Conservation (phyloP, 108 stramenopile genomes). For the Stephanodiscus minutulus region DNA sequence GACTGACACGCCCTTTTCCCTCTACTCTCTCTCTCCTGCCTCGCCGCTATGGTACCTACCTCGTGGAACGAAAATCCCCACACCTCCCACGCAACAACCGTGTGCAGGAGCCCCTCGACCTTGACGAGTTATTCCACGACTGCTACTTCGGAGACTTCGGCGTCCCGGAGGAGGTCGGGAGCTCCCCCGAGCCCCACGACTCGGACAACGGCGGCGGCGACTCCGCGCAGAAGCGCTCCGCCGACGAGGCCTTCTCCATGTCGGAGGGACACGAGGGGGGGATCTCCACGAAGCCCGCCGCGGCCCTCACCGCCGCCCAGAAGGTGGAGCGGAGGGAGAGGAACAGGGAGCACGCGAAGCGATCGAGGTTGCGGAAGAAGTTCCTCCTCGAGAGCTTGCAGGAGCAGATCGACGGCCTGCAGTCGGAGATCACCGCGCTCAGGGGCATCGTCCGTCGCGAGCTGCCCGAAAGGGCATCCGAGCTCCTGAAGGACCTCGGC, state of each 20-base stretch:
- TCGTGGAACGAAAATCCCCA: too few species aligned
- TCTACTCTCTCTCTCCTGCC: not conserved
- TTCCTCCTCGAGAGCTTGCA: conserved; percentile 95
- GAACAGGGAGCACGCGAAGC: conserved; percentile 95
- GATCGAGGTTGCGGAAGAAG: conserved; percentile 95
- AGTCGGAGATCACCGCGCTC: conserved; percentile 78
- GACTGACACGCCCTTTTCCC: not conserved
- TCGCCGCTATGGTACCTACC: too few species aligned
- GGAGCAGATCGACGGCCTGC: conserved; percentile 90
- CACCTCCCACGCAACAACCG: not conserved
- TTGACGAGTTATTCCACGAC: conserved; percentile 87
- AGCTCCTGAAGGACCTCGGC: conserved; percentile 53
- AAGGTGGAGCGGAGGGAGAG: conserved; percentile 86
- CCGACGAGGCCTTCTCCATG: conserved; percentile 42
- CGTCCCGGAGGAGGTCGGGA: conserved; percentile 46
- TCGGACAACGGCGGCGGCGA: conserved; percentile 21
- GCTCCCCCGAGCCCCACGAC: conserved; percentile 10
- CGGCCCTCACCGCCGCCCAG: conserved; percentile 77
- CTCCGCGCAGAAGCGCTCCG: conserved; percentile 44
- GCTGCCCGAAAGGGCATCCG: conserved; percentile 61
- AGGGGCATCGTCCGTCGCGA: conserved; percentile 69
- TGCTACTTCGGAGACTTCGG: conserved; percentile 84
- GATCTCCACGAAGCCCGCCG: conserved; percentile 36
- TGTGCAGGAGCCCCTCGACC: conserved; percentile 56
- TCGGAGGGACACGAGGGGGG: conserved; percentile 17